Evolutionary conservation across 768 basidiomycete genomes (phyloP).

Genomic region (Suillus luteus): DNA sequence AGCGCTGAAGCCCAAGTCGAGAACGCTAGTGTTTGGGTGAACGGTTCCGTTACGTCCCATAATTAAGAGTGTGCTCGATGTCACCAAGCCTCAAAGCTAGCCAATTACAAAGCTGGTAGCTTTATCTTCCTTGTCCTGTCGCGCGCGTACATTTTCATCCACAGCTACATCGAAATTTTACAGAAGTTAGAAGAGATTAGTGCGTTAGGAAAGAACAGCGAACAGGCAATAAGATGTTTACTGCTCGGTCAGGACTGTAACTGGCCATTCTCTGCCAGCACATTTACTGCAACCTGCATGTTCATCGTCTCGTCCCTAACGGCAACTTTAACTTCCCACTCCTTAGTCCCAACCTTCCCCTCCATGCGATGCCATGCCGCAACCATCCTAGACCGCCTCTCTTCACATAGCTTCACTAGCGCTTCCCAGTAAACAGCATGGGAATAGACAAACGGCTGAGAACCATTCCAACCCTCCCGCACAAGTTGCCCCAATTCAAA

Average conservation of each 20-base stretch:
- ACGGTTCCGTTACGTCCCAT: background rate
- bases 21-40: background rate
- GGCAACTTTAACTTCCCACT: conserved; percentile 72
- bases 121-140: background rate
- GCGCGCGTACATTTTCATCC: background rate
- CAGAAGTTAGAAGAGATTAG: background rate
- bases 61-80: background rate
- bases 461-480: conserved; percentile 70
- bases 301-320: conserved; percentile 20
- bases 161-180: background rate
- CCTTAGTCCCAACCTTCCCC: conserved; percentile 67
- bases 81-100: background rate
- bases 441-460: conserved; percentile 64
- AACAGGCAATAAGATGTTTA: background rate
- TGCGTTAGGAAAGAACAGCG: background rate
- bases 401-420: conserved; percentile 55
- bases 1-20: background rate
- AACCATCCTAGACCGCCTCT: conserved; percentile 50
- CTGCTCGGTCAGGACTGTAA: background rate
- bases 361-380: conserved; percentile 71
- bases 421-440: conserved; percentile 78
- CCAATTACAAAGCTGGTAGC: background rate
- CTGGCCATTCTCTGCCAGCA: background rate
- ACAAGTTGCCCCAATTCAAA: conserved; percentile 74
- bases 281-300: background rate